A percentile compares a stretch with the other conserved stretches of the same genome.
Evolutionary conservation across 1,139 yeast genomes (phyloP).

Genomic region (Nakaseomyces sp.): DNA sequence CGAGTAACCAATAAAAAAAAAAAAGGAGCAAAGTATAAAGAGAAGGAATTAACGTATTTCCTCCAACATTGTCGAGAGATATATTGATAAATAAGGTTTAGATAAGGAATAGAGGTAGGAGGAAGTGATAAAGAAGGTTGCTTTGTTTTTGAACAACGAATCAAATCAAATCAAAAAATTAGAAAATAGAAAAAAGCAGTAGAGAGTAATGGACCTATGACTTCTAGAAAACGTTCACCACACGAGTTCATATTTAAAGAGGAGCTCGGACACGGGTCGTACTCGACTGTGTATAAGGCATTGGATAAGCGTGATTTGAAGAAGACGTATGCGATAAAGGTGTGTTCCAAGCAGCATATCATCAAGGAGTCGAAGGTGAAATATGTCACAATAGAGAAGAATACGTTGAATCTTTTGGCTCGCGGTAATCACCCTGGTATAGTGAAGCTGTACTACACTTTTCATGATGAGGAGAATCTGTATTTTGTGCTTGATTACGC

Average conservation of each 20-base stretch:
- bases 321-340: constrained; percentile 74
- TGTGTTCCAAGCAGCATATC: constrained; percentile 86
- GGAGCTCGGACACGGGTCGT: constrained; percentile 90
- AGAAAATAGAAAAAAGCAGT: too few relatives aligned
- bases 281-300: constrained; percentile 87
- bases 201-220: constrained; percentile 16
- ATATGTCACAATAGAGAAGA: constrained; percentile 92
- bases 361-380: constrained; percentile 92
- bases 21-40: too few relatives aligned
- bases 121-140: neutral
- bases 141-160: too few relatives aligned
- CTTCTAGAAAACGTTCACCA: constrained; percentile 52
- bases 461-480: constrained; percentile 80
- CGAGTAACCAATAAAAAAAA: too few relatives aligned
- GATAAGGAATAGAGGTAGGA: too few relatives aligned
- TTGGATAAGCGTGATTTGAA: constrained; percentile 40
- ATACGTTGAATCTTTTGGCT: constrained; percentile 67
- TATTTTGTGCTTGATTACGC: constrained; percentile 93
- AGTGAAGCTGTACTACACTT: constrained; percentile 81
- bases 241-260: constrained; percentile 82
- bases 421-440: constrained; percentile 77
- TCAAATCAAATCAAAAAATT: too few relatives aligned
- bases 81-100: too few relatives aligned
- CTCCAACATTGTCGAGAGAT: too few relatives aligned
- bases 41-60: too few relatives aligned